Conservation (phyloP, 805 yeast genomes). For the Crinitomyces ghanaensis region DNA sequence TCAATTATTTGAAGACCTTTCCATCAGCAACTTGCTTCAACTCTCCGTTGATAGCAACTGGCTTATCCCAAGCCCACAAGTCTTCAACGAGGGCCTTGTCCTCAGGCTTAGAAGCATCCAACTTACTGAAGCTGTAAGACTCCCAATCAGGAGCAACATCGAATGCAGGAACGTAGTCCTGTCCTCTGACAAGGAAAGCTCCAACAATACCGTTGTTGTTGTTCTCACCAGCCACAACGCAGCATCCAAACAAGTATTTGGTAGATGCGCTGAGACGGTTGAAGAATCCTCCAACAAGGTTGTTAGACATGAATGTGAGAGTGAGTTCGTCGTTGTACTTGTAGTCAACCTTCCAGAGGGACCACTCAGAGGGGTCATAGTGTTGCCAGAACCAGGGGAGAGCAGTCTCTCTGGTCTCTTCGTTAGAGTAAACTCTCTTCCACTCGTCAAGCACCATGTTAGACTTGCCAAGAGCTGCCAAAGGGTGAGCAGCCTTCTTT, state of each 20-base stretch:
- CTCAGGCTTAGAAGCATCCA: constrained; percentile 68
- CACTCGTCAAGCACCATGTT: constrained; percentile 72
- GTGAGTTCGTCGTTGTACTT: constrained; percentile 97
- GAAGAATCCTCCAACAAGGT: constrained; percentile 96
- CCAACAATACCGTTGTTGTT: constrained; percentile 96
- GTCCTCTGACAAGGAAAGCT: constrained; percentile 92
- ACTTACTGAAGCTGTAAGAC: constrained; percentile 72
- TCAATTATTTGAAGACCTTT: constrained; percentile 79
- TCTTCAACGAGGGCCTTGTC: constrained; percentile 73
- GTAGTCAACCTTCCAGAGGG: constrained; percentile 90
- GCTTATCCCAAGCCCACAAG: constrained; percentile 98
- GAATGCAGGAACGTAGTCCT: constrained; percentile 81
- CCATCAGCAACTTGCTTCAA: constrained; percentile 89
- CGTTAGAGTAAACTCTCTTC: constrained; percentile 95
- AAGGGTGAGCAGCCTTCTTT: constrained; percentile 86
- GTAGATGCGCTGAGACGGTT: constrained; percentile 85
- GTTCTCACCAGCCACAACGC: constrained; percentile 97
- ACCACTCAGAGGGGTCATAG: constrained; percentile 87
- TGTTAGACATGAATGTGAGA: constrained; percentile 95
- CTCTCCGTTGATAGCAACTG: constrained; percentile 69
- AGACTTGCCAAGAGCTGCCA: constrained; percentile 66
- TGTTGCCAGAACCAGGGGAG: constrained; percentile 98
- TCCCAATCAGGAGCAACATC: constrained; percentile 99
- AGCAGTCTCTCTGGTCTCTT: constrained; percentile 89
- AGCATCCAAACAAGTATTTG: constrained; percentile 86